phyloP scores from a whole-genome alignment of 805 yeast species.

The Candida insectorum region DNA sequence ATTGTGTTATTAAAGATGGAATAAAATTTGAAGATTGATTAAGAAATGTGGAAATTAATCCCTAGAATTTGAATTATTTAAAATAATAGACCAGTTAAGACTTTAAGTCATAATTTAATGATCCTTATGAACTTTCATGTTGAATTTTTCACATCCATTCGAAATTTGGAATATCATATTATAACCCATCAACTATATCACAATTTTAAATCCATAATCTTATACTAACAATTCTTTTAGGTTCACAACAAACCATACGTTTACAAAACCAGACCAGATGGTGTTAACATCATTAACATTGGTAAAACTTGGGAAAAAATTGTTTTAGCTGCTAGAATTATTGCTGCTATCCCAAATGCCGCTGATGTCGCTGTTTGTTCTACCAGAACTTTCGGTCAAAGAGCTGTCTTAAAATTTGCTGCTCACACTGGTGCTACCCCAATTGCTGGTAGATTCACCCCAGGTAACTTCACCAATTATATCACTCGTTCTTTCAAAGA shows the following conservation, averaged over 20 bases:
- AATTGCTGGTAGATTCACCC: constrained; percentile 99
- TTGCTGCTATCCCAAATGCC: constrained; percentile 98
- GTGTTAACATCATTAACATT: constrained; percentile 97
- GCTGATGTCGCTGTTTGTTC: constrained; percentile 98
- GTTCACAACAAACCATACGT: constrained; percentile 97
- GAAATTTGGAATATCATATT: no score
- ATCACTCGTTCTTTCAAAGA: constrained; percentile 99
- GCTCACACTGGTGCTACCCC: constrained; percentile 99
- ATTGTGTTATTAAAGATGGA: no score
- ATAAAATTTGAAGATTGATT: neutral
- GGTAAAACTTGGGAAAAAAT: constrained; percentile 99
- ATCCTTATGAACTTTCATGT: no score
- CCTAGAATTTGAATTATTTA: no score
- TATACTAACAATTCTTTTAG: constrained; percentile 36
- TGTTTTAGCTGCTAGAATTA: constrained; percentile 98
- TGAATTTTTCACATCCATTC: no score
- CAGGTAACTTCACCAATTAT: constrained; percentile 99
- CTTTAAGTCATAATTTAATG: no score
- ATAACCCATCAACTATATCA: no score
- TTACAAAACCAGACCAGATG: constrained; percentile 98
- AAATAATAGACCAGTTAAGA: no score
- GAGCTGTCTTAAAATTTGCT: constrained; percentile 99
- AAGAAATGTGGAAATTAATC: no score
- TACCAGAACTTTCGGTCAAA: constrained; percentile 99
- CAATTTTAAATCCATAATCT: neutral